phyloP scores from a whole-genome alignment of 1,284 basidiomycete species.

The Pulveroboletus sp. region DNA sequence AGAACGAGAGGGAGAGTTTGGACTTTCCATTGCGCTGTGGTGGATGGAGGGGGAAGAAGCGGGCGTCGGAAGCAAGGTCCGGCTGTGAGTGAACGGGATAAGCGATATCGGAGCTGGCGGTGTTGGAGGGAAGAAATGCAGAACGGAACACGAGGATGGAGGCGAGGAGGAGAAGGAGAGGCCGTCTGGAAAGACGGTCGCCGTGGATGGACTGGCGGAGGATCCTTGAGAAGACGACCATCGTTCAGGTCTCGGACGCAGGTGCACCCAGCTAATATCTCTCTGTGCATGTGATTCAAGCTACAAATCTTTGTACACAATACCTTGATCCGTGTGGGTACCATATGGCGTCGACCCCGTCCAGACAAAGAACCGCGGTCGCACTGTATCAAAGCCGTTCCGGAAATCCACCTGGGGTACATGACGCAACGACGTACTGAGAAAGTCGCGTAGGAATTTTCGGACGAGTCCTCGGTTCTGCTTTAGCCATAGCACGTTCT shows the following conservation, averaged over 20 bases:
- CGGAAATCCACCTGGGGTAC: no score
- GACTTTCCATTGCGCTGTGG: slow-evolving; percentile 43
- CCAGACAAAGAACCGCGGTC: no score
- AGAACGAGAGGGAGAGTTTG: slow-evolving; percentile 73
- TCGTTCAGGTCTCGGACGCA: background rate
- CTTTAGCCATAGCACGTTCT: no score
- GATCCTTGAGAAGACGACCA: slow-evolving; percentile 30
- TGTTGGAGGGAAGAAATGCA: slow-evolving; percentile 10
- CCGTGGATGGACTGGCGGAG: background rate
- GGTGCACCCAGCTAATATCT: background rate
- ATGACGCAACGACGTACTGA: no score
- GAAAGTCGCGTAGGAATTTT: no score
- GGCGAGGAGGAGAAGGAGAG: slow-evolving; percentile 23
- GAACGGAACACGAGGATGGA: slow-evolving; percentile 28
- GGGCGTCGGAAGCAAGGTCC: slow-evolving; percentile 49
- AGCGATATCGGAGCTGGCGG: slow-evolving; percentile 19
- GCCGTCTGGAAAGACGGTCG: slow-evolving; percentile 6
- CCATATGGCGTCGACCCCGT: no score
- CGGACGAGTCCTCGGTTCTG: no score
- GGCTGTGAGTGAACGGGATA: slow-evolving; percentile 43
- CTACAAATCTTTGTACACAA: no score
- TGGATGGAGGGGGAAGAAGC: slow-evolving; percentile 56
- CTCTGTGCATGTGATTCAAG: slow-evolving; percentile 22
- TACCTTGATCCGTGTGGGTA: no score
- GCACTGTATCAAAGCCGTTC: no score